A percentile compares a stretch with the other conserved stretches of the same genome.
phyloP scores from a whole-genome alignment of 176 grass and related monocot genomes.

The Bothriochloa decipiens region DNA sequence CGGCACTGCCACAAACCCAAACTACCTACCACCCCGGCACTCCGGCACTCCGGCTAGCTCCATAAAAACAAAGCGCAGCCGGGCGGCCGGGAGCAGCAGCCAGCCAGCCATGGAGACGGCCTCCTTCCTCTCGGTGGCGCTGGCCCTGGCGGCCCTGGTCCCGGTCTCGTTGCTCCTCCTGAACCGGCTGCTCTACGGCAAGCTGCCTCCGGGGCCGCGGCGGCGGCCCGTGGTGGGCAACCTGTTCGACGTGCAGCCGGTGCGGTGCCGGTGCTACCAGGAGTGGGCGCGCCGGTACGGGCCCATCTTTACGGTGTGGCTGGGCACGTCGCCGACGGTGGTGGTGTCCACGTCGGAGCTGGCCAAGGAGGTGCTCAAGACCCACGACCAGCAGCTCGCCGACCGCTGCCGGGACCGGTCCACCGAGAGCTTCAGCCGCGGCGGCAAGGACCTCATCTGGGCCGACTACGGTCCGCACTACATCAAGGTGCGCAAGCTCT shows the following conservation, averaged over 20 bases:
- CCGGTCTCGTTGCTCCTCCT: constrained; percentile 38
- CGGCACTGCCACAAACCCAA: no score
- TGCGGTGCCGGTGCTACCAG: constrained; percentile 78
- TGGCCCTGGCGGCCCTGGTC: constrained; percentile 41
- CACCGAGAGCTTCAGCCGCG: constrained; percentile 55
- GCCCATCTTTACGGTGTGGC: constrained; percentile 77
- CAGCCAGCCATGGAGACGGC: constrained; percentile 41
- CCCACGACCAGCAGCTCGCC: constrained; percentile 68
- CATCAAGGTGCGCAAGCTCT: constrained; percentile 80
- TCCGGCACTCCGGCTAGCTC: not conserved
- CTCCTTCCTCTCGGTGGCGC: constrained; percentile 37
- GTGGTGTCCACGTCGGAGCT: constrained; percentile 68
- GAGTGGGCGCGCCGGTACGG: constrained; percentile 73
- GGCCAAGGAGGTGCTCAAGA: constrained; percentile 69
- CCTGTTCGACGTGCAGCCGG: constrained; percentile 68
- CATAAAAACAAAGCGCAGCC: not conserved
- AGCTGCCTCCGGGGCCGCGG: constrained; percentile 65
- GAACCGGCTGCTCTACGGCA: constrained; percentile 37
- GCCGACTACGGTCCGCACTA: constrained; percentile 77
- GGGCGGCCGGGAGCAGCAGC: not conserved
- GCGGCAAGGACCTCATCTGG: constrained; percentile 74
- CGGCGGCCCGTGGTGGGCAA: constrained; percentile 79
- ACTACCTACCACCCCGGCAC: not conserved
- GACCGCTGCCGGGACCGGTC: constrained; percentile 59
- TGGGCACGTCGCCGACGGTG: constrained; percentile 53